phyloP scores from a whole-genome alignment of 495 filamentous ascomycete genomes.

The Penicillium bialowiezense region DNA sequence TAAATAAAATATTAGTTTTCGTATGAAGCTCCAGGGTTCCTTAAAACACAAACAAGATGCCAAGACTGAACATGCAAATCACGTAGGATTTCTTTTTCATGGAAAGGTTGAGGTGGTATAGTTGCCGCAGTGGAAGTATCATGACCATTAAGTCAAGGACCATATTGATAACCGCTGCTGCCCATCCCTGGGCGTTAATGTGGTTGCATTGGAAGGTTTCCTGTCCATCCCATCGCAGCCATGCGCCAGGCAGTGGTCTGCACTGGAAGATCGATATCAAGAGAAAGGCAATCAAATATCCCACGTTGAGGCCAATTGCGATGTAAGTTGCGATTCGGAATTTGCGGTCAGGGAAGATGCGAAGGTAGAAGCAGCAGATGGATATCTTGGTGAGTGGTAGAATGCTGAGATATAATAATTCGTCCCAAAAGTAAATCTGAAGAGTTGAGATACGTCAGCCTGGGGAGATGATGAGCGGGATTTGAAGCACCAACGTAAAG shows the following conservation, averaged over 20 bases:
- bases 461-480: background rate
- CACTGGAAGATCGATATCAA: conserved; percentile 44
- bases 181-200: conserved; percentile 40
- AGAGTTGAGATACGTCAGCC: background rate
- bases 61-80: conserved; percentile 36
- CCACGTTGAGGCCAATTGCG: conserved; percentile 34
- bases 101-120: conserved; percentile 30
- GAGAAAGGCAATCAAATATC: conserved; percentile 38
- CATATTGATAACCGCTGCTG: conserved; percentile 43
- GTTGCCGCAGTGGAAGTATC: conserved; percentile 35
- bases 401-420: conserved; percentile 34
- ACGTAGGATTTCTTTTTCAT: conserved; percentile 29
- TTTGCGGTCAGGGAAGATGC: conserved; percentile 36
- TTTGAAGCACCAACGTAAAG: conserved; percentile 26
- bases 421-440: conserved; percentile 31
- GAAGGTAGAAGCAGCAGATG: conserved; percentile 38
- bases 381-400: conserved; percentile 39
- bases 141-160: conserved; percentile 46
- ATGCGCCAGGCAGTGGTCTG: conserved; percentile 36
- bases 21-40: background rate
- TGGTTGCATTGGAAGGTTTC: conserved; percentile 38
- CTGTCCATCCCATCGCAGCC: conserved; percentile 39
- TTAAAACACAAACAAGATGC: conserved; percentile 30
- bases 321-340: conserved; percentile 28
- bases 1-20: conserved; percentile 9